Evolutionary conservation across 2,329 filamentous ascomycete genomes (phyloP).

Genomic region (Ophiostoma triangulosporum): DNA sequence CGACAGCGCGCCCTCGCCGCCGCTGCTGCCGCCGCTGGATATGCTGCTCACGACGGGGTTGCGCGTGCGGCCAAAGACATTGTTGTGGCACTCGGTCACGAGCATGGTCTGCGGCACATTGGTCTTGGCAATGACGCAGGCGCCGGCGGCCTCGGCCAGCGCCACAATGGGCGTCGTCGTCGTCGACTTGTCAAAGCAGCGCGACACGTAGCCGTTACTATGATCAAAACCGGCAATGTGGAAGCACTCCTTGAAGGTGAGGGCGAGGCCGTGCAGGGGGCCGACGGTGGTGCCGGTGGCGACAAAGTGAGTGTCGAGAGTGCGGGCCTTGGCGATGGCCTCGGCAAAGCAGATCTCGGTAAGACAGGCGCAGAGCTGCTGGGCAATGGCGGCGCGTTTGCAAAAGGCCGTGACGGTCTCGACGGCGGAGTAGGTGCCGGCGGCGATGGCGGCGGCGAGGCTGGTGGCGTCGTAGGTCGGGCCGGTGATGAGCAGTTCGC

Average conservation of each 20-base stretch:
- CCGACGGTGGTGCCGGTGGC: conserved; percentile 20
- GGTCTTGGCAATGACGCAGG: conserved; percentile 20
- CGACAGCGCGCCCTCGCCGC: conserved; percentile 24
- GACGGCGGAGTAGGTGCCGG: conserved; percentile 17
- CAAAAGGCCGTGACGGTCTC: conserved; percentile 12
- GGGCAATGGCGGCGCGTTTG: conserved; percentile 10
- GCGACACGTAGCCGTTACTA: conserved; percentile 23
- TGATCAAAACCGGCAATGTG: conserved; percentile 26
- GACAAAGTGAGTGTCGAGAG: conserved; percentile 22
- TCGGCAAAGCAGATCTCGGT: conserved; percentile 26
- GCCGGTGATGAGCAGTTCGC: conserved; percentile 7
- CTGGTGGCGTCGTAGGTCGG: neutral
- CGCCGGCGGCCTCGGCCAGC: conserved; percentile 30
- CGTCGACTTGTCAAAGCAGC: conserved; percentile 9
- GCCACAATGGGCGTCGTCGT: conserved; percentile 17
- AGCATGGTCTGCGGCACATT: conserved; percentile 19
- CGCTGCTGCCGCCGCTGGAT: conserved; percentile 24
- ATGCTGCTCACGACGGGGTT: conserved; percentile 23
- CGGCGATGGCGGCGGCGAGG: neutral
- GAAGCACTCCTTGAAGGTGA: conserved; percentile 35
- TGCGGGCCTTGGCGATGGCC: conserved; percentile 20
- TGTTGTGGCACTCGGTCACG: conserved; percentile 21
- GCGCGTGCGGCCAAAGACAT: conserved; percentile 22
- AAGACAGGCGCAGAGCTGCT: conserved; percentile 29
- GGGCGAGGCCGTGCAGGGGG: conserved; percentile 30